These are phyloP conservation scores for Termitomyces sp. DNA, from an alignment of 768 basidiomycete species.

Conservation along the genomic window DNA sequence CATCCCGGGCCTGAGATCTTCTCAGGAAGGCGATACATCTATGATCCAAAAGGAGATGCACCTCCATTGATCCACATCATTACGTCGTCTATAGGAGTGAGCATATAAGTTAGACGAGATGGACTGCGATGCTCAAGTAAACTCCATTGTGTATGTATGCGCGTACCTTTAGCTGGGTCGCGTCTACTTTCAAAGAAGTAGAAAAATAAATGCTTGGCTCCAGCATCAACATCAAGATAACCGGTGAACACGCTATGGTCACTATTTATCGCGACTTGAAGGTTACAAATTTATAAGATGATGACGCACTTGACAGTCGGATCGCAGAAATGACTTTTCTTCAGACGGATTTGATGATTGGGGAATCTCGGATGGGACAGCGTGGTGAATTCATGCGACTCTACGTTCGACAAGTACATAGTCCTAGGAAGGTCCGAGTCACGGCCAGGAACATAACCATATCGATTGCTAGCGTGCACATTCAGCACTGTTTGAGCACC, in stretches of 20 bases:
- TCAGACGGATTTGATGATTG: conserved; percentile 51
- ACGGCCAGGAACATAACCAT: background rate
- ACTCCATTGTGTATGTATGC: conserved; percentile 5
- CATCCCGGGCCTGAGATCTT: conserved; percentile 48
- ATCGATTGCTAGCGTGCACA: background rate
- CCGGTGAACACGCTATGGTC: conserved; percentile 34
- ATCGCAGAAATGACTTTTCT: conserved; percentile 61
- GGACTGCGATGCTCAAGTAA: conserved; percentile 19
- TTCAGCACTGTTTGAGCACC: conserved; percentile 10
- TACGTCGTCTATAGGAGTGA: conserved; percentile 44
- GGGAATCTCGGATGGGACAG: conserved; percentile 51
- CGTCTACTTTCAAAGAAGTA: conserved; percentile 74
- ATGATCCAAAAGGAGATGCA: conserved; percentile 9
- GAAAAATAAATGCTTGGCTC: conserved; percentile 66
- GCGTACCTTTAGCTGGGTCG: conserved; percentile 48
- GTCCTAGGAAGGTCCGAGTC: conserved; percentile 1
- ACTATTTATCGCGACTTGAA: background rate
- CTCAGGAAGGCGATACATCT: background rate
- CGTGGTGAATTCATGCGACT: conserved; percentile 31
- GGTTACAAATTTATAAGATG: background rate
- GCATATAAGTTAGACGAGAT: background rate
- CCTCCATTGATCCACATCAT: conserved; percentile 74
- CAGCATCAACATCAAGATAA: conserved; percentile 40
- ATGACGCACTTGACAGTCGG: conserved; percentile 54
- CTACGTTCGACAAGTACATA: conserved; percentile 26